These are phyloP conservation scores for Verticillium longisporum DNA, from an alignment of 2,329 filamentous ascomycete genomes.

Conservation along the genomic window DNA sequence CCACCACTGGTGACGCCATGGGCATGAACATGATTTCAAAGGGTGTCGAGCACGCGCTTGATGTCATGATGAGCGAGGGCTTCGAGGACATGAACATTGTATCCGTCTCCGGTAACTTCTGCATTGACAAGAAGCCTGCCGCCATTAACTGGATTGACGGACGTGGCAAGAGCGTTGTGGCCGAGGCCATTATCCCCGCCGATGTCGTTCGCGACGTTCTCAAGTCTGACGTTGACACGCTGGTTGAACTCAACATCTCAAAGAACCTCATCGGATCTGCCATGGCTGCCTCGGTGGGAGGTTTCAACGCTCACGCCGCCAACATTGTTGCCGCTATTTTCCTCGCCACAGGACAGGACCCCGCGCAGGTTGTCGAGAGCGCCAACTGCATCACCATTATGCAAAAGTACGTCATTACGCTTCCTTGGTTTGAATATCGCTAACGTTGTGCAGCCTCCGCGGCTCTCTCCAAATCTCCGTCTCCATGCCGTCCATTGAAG, in stretches of 20 bases:
- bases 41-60: constrained; percentile 89
- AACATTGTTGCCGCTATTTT: constrained; percentile 97
- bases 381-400: constrained; percentile 97
- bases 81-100: constrained; percentile 96
- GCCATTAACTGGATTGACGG: constrained; percentile 99
- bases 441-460: constrained; percentile 55
- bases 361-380: constrained; percentile 94
- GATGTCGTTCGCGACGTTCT: constrained; percentile 81
- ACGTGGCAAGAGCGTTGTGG: constrained; percentile 91
- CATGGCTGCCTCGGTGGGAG: constrained; percentile 92
- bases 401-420: constrained; percentile 74
- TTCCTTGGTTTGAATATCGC: constrained; percentile 5
- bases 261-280: constrained; percentile 97
- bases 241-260: constrained; percentile 87
- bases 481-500: constrained; percentile 96
- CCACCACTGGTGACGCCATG: constrained; percentile 97
- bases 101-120: constrained; percentile 94
- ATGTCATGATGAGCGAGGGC: constrained; percentile 81
- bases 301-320: constrained; percentile 95
- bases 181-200: constrained; percentile 90
- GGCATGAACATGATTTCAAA: constrained; percentile 99
- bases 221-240: constrained; percentile 84
- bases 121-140: constrained; percentile 95
- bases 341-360: constrained; percentile 93
- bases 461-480: constrained; percentile 94